Percentiles rank a stretch among this genome's conserved stretches.
Conservation (phyloP, 1,284 basidiomycete species). For the Agroathelia rolfsii region DNA sequence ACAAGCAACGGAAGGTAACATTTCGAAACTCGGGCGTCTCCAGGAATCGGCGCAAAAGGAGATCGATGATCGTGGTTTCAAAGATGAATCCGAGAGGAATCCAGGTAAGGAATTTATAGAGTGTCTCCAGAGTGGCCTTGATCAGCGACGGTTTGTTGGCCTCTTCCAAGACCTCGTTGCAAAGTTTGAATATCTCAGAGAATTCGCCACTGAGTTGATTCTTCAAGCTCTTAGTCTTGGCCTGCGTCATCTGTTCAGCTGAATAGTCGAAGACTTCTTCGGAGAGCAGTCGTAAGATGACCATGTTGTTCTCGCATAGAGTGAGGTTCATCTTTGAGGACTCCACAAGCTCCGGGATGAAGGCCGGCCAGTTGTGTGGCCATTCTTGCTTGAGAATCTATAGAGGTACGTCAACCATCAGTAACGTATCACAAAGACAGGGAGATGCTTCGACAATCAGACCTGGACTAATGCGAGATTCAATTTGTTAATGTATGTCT, state of each 20-base stretch:
- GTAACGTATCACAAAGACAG: no score
- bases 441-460: no score
- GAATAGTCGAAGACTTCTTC: conserved; percentile 99
- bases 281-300: conserved; percentile 93
- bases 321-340: conserved; percentile 95
- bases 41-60: conserved; percentile 89
- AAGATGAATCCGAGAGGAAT: conserved; percentile 99
- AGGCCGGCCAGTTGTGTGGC: conserved; percentile 99
- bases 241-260: conserved; percentile 97
- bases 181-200: conserved; percentile 91
- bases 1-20: conserved; percentile 93
- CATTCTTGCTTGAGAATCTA: conserved; percentile 99
- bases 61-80: conserved; percentile 96
- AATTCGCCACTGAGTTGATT: conserved; percentile 98
- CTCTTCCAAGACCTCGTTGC: conserved; percentile 93
- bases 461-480: conserved; percentile 95
- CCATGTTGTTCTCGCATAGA: conserved; percentile 99
- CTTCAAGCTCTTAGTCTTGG: conserved; percentile 96
- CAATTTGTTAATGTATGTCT: conserved; percentile 94
- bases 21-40: conserved; percentile 97
- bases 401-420: conserved; percentile 4
- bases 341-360: conserved; percentile 96
- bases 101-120: conserved; percentile 97
- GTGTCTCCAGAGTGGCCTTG: conserved; percentile 91
- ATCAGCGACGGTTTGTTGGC: conserved; percentile 96